Percentiles rank a stretch among this genome's conserved stretches.
Evolutionary conservation across 2,329 filamentous ascomycete species (phyloP).

Genomic region (Neocatenulostroma microsporum): DNA sequence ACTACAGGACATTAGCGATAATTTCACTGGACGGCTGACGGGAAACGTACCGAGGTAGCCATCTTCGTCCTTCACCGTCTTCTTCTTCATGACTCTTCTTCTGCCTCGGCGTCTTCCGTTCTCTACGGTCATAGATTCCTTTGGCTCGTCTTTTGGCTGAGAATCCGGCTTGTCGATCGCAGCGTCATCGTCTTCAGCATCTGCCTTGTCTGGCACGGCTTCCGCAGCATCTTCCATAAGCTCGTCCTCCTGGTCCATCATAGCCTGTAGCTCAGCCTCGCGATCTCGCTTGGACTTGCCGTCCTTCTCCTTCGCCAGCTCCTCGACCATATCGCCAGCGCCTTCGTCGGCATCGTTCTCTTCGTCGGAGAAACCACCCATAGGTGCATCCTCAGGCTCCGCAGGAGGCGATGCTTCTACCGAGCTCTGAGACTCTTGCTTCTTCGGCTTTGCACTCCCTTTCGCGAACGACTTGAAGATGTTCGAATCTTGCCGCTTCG

Average conservation of each 20-base stretch:
- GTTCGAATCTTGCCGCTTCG: slow-evolving; percentile 53
- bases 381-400: slow-evolving; percentile 22
- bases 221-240: slow-evolving; percentile 19
- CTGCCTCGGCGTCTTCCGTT: slow-evolving; percentile 66
- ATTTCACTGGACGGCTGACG: no score
- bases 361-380: slow-evolving; percentile 40
- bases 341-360: slow-evolving; percentile 44
- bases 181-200: slow-evolving; percentile 42
- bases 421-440: slow-evolving; percentile 33
- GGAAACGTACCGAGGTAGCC: slow-evolving; percentile 73
- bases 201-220: slow-evolving; percentile 13
- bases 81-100: slow-evolving; percentile 78
- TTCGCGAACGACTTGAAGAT: slow-evolving; percentile 78
- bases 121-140: slow-evolving; percentile 44
- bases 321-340: slow-evolving; percentile 51
- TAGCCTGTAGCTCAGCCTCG: slow-evolving; percentile 58
- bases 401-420: slow-evolving; percentile 31
- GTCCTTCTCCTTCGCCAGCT: slow-evolving; percentile 26
- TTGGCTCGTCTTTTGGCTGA: slow-evolving; percentile 28
- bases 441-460: slow-evolving; percentile 46
- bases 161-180: slow-evolving; percentile 50
- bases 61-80: slow-evolving; percentile 76
- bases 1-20: slow-evolving; percentile 48
- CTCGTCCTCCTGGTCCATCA: slow-evolving; percentile 61
- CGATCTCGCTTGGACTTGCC: slow-evolving; percentile 51